Evolutionary conservation across 441 rosid species (phyloP), one percentile per base, ranked within the genome.

Genomic region (Pelargonium australe): DNA sequence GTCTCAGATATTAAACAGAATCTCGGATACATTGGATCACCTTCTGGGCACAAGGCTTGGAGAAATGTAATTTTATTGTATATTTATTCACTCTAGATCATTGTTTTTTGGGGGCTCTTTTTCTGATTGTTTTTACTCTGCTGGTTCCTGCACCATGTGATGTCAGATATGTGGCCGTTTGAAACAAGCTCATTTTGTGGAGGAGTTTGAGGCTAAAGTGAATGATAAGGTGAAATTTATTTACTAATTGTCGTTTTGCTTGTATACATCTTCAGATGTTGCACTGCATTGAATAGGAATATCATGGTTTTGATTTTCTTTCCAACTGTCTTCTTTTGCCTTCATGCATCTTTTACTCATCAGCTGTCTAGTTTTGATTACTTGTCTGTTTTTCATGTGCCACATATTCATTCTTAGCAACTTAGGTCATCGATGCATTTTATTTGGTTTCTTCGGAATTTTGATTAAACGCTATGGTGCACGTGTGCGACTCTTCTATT

Each of bases 1-100:
- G 82, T 88, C 78, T 78, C 94, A 70, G 94, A 88, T 81, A 75
- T 88, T 63, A 88, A 88, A 79, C 83, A 75, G 65, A 84, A 81
- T 75, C 86, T 88, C 68, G 89, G 89, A 67, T 86, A 88, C 73
- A 68, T 65, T 61, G 85, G 89, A 75, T 73, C 84, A 64, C 72
- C 80, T 67, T 68, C 81, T 16, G 81, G 84, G 60, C 91, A 88
- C 73, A 86, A 77, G 80, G 85, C 88, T 72, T 88, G 94, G 94
- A 86, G 89, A 85, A 84, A 76, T 75, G 94, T 88, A 85, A 84
- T 73, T 64, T 62, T 75, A 34, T 45, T 28, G 47, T 37, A 62
- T 64, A 16, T 60, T 71, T 19, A 23, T 40, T 34, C 57, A 45
- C 17, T 49, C 61, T 67, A 28, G 65, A 31, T 69, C 13, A 40